Evolutionary conservation across 192 early-diverging fungal species (phyloP), one percentile per base, ranked within the genome.

Genomic region (Entophlyctis luteolus): DNA sequence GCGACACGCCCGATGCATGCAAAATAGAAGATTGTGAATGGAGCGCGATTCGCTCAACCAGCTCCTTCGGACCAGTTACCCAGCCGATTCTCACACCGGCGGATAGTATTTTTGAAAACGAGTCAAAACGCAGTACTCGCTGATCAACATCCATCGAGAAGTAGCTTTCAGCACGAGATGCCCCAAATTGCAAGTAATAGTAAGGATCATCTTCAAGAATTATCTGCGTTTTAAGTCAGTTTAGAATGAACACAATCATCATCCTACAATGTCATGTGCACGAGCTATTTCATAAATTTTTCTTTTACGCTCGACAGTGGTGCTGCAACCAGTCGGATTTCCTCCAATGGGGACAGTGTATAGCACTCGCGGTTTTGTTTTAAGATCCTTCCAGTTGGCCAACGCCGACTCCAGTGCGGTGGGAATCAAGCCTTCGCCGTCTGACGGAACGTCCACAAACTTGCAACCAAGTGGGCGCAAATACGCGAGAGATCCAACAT

Each of bases 171-270:
- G 84, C 63, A 55, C 84, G 84, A 12, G 31, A 25, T 37, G 77
- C 59, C 20, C 48, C 58, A 66, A 80, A 84, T 60, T 81, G 94
- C 33, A 98, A 73, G 55, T 91, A 95, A 65, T 91, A 95, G 71
- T 98, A 98, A 18, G 95, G 94, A 72, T 96, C 95, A 66, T 98
- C 96, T 72, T 98, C 96, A 28, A 95, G 74, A 31, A 98, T 90
- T 18, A 98, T 75, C 56, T 58, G 35, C 22, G 6, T 25, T 53
- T 53, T 20, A 22, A 12, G 22, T 8, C 12, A 10, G 8, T 8
- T 12, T 14, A 29, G 28, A 22, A 12, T 12, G 22, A 29, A 25
- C 22, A 22, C 8, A 10, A 53, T 25, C 8, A 34, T 34, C 33
- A 8, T 16, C 56, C 20, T 34, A 58, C 56, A 48, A 98, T 59